phyloP scores from a whole-genome alignment of 345 rosid species.

The Salix koriyanagi region DNA sequence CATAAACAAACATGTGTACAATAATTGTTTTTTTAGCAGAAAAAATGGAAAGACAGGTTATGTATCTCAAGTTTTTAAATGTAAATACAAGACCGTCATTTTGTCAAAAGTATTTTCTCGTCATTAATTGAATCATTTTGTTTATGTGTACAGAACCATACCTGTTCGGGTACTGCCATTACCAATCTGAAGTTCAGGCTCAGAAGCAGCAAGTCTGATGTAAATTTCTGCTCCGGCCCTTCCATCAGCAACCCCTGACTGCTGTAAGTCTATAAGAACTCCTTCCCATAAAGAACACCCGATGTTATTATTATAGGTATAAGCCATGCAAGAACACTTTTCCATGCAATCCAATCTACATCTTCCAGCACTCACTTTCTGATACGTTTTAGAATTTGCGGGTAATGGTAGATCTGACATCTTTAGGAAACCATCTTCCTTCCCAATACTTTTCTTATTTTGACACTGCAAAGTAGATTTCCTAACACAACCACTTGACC shows the following conservation, averaged over 20 bases:
- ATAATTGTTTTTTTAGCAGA: too few species aligned
- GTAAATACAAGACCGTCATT: too few species aligned
- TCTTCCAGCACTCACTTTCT: background rate
- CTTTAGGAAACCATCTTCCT: slow-evolving; percentile 8
- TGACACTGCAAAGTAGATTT: slow-evolving; percentile 1
- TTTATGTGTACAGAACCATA: too few species aligned
- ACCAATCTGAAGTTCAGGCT: background rate
- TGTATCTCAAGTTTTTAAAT: too few species aligned
- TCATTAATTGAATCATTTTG: too few species aligned
- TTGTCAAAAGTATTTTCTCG: too few species aligned
- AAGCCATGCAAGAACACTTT: background rate
- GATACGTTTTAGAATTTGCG: background rate
- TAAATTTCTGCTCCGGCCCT: background rate
- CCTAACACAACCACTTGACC: slow-evolving; percentile 25
- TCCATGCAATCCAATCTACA: background rate
- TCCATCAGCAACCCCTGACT: background rate
- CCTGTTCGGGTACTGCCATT: background rate
- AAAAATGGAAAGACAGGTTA: too few species aligned
- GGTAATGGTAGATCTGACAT: background rate
- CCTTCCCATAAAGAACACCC: background rate
- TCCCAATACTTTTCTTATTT: background rate
- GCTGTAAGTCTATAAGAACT: background rate
- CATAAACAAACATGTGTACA: too few species aligned
- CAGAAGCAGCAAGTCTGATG: background rate
- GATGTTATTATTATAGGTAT: background rate